Percentiles rank a stretch among this genome's conserved stretches.
These are phyloP conservation scores for Penicillium diatomitis DNA, from an alignment of 495 filamentous ascomycete genomes.

Conservation along the genomic window DNA sequence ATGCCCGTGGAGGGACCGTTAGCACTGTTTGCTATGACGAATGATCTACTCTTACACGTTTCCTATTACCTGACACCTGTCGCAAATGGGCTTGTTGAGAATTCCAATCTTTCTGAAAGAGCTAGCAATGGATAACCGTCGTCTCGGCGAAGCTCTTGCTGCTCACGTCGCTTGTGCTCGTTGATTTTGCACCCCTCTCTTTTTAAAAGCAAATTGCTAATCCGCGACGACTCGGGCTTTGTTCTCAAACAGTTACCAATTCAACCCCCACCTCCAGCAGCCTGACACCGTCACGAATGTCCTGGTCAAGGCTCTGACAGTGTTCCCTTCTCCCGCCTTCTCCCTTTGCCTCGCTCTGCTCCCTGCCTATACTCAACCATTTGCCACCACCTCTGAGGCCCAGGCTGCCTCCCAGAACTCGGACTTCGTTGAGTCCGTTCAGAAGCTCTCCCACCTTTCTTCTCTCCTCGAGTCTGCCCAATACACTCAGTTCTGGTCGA, in stretches of 20 bases:
- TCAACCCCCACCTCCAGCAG: conserved; percentile 96
- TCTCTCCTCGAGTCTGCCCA: conserved; percentile 75
- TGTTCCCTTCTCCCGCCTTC: conserved; percentile 96
- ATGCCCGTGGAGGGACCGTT: neutral
- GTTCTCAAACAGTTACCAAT: conserved; percentile 73
- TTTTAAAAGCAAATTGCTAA: neutral
- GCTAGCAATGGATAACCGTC: conserved; percentile 8
- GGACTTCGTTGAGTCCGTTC: conserved; percentile 69
- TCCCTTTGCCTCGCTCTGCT: conserved; percentile 87
- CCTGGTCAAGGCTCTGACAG: conserved; percentile 93
- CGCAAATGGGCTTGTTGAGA: conserved; percentile 27
- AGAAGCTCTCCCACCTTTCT: conserved; percentile 78
- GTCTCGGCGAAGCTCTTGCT: neutral
- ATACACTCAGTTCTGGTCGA: conserved; percentile 88
- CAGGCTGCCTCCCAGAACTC: conserved; percentile 56
- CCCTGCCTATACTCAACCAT: conserved; percentile 61
- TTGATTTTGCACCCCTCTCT: too few relatives aligned
- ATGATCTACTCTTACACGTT: conserved; percentile 63
- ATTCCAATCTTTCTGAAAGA: conserved; percentile 25
- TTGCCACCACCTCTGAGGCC: conserved; percentile 43
- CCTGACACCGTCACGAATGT: conserved; percentile 97
- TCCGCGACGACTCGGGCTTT: conserved; percentile 1
- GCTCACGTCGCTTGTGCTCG: neutral
- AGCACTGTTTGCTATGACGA: conserved; percentile 48
- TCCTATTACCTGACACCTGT: conserved; percentile 89